Percentiles rank a stretch among this genome's conserved stretches.
phyloP scores from a whole-genome alignment of 495 filamentous ascomycete genomes.

The Xylaria intraflava region DNA sequence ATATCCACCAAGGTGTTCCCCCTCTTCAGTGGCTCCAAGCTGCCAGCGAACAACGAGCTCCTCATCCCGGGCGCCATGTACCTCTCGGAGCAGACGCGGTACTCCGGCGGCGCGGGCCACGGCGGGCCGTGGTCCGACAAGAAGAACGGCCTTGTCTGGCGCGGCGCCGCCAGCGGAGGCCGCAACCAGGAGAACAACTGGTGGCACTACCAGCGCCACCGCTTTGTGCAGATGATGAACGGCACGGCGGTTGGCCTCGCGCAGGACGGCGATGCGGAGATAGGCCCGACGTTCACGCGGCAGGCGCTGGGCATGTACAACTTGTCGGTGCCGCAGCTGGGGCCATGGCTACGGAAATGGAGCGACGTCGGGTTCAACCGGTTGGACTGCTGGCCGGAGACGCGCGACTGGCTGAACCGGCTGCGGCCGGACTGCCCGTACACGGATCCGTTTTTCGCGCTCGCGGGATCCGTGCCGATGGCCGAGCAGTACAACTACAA shows the following conservation, averaged over 20 bases:
- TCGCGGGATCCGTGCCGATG: slow-evolving; percentile 32
- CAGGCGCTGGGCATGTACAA: slow-evolving; percentile 29
- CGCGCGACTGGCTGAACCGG: slow-evolving; percentile 32
- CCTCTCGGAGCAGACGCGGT: slow-evolving; percentile 56
- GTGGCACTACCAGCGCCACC: slow-evolving; percentile 63
- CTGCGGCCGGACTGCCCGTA: slow-evolving; percentile 34
- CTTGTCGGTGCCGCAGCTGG: slow-evolving; percentile 21
- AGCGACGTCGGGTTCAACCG: slow-evolving; percentile 37
- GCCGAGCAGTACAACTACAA: slow-evolving; percentile 54
- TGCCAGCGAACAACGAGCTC: slow-evolving; percentile 74
- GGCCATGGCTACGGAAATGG: slow-evolving; percentile 33
- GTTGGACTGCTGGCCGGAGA: slow-evolving; percentile 26
- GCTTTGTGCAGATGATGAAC: slow-evolving; percentile 67
- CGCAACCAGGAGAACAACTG: slow-evolving; percentile 58
- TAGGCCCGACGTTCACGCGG: slow-evolving; percentile 34
- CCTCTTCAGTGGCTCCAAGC: slow-evolving; percentile 69
- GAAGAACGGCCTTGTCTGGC: slow-evolving; percentile 54
- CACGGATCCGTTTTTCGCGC: slow-evolving; percentile 30
- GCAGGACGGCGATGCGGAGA: slow-evolving; percentile 22
- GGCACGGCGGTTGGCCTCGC: slow-evolving; percentile 46
- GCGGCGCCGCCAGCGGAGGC: slow-evolving; percentile 64
- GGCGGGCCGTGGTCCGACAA: slow-evolving; percentile 54
- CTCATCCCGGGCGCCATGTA: slow-evolving; percentile 74
- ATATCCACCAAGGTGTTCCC: slow-evolving; percentile 56
- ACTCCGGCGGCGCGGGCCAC: slow-evolving; percentile 46